phyloP scores from a whole-genome alignment of 2,329 filamentous ascomycete genomes.

The Verruconis gallopava region DNA sequence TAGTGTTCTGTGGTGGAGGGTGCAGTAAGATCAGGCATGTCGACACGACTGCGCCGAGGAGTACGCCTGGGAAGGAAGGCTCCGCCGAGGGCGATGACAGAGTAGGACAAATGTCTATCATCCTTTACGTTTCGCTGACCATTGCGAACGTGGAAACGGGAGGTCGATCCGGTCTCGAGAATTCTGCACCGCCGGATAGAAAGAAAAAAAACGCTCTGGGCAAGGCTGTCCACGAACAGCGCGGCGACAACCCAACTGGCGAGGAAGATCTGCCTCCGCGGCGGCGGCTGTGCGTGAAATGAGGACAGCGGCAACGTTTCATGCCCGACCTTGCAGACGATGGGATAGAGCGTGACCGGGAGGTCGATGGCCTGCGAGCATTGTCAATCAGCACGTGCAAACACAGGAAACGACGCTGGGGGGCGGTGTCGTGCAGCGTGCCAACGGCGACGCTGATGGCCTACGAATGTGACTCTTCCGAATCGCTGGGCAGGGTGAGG shows the following conservation, averaged over 20 bases:
- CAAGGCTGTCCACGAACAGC: slow-evolving; percentile 60
- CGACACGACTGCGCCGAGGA: slow-evolving; percentile 62
- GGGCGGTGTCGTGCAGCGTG: slow-evolving; percentile 91
- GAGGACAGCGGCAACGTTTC: slow-evolving; percentile 61
- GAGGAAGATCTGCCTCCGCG: slow-evolving; percentile 72
- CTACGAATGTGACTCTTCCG: slow-evolving; percentile 60
- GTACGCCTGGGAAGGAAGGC: slow-evolving; percentile 72
- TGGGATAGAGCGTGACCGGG: slow-evolving; percentile 89
- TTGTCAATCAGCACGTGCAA: no score
- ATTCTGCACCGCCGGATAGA: no score
- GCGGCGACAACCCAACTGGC: slow-evolving; percentile 80
- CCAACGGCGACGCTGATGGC: slow-evolving; percentile 67
- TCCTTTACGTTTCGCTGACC: slow-evolving; percentile 24
- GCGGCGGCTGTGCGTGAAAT: slow-evolving; percentile 50
- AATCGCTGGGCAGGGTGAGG: slow-evolving; percentile 45
- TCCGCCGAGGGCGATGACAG: slow-evolving; percentile 62
- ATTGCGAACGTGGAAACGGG: slow-evolving; percentile 41
- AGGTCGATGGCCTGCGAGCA: slow-evolving; percentile 68
- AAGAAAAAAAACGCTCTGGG: slow-evolving; percentile 41
- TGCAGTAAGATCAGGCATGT: slow-evolving; percentile 52
- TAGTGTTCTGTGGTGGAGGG: slow-evolving; percentile 49
- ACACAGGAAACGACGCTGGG: no score
- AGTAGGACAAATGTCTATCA: slow-evolving; percentile 34
- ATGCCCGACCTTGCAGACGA: slow-evolving; percentile 73
- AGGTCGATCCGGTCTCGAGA: slow-evolving; percentile 30